These are phyloP conservation scores for Euphorbia lathyris DNA, from an alignment of 345 rosid species.

Conservation along the genomic window DNA sequence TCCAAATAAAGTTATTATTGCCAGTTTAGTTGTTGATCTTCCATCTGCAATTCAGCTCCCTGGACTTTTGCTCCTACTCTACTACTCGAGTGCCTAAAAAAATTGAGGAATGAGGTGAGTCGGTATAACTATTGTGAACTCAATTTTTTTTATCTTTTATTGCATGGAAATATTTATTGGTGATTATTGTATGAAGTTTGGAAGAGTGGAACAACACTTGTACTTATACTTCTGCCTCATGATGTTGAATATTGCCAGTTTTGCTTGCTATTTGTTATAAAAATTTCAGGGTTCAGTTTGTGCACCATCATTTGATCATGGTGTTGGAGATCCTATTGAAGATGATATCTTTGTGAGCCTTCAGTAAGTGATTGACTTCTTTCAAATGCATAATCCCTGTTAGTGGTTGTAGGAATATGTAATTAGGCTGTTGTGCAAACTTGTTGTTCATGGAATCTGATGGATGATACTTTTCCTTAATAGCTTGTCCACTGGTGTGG, in stretches of 20 bases:
- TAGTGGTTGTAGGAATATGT: not conserved
- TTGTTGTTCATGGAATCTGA: not conserved
- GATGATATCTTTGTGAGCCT: conserved; percentile 74
- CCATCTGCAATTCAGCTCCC: conserved; percentile 57
- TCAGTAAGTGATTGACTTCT: conserved; percentile 56
- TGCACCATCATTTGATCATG: conserved; percentile 91
- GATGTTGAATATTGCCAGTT: conserved; percentile 1
- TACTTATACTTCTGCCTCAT: not conserved
- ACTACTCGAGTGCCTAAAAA: conserved; percentile 66
- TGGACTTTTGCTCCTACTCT: conserved; percentile 79
- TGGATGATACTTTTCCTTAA: not conserved
- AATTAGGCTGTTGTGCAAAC: not conserved
- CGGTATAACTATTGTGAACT: conserved; percentile 8
- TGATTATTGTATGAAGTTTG: not conserved
- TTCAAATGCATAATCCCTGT: not conserved
- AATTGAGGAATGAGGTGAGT: conserved; percentile 68
- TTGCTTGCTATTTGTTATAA: conserved; percentile 15
- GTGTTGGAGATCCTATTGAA: conserved; percentile 92
- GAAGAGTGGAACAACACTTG: not conserved
- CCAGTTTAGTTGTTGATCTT: conserved; percentile 19
- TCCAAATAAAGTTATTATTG: conserved; percentile 1
- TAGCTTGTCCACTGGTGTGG: not conserved
- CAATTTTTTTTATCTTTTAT: not conserved
- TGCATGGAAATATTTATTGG: not conserved
- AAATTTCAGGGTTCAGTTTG: conserved; percentile 67